A percentile compares a stretch with the other conserved stretches of the same genome.
Evolutionary conservation across 23 red algal species (phyloP).

Genomic region (Gracilaria gracilis): DNA sequence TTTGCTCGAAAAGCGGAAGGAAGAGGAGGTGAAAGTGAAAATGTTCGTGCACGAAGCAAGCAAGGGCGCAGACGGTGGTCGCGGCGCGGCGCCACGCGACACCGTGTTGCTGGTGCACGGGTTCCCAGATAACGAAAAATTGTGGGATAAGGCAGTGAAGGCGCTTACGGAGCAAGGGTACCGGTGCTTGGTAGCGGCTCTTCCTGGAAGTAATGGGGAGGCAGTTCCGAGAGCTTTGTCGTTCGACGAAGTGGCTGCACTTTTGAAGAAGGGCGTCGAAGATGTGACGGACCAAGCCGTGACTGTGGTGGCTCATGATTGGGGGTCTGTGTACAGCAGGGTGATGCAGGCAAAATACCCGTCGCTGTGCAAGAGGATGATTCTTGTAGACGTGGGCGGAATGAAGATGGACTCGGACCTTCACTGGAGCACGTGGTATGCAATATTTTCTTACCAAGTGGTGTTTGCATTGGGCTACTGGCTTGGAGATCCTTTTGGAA

Average conservation of each 20-base stretch:
- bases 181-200: conserved; percentile 40
- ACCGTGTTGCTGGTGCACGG: conserved; percentile 49
- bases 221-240: background rate
- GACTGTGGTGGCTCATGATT: conserved; percentile 54
- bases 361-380: background rate
- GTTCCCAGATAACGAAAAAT: conserved; percentile 19
- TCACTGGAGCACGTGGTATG: background rate
- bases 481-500: conserved; percentile 38
- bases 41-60: conserved; percentile 1
- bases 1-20: background rate
- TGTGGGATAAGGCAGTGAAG: conserved; percentile 11
- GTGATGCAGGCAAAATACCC: background rate
- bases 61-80: background rate
- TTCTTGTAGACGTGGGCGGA: conserved; percentile 43
- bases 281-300: conserved; percentile 1
- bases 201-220: conserved; percentile 31
- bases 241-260: background rate
- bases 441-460: conserved; percentile 35
- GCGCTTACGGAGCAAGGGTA: background rate
- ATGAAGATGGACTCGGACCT: background rate
- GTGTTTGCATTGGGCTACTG: conserved; percentile 13
- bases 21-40: background rate
- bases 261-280: conserved; percentile 9
- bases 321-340: conserved; percentile 32
- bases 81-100: background rate